These are phyloP conservation scores for Porcisia hertigi DNA, from an alignment of 208 protist genomes.

Conservation along the genomic window DNA sequence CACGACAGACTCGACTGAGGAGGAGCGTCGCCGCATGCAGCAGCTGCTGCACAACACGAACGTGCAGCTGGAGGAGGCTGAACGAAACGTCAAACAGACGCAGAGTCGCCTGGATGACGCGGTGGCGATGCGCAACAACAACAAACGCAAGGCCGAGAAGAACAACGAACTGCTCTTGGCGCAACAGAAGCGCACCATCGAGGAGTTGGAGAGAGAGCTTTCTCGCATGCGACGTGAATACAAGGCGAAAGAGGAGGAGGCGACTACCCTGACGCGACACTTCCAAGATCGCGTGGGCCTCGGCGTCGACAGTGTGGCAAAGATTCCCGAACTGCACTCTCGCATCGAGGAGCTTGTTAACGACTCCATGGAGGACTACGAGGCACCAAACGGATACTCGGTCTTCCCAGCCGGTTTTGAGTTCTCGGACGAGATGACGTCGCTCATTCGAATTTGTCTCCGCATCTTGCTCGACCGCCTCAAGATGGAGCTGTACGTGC, in stretches of 20 bases:
- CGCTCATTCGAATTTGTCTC: conserved; percentile 66
- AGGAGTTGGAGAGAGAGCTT: conserved; percentile 39
- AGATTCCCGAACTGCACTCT: conserved; percentile 42
- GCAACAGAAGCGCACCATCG: conserved; percentile 51
- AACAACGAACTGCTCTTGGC: conserved; percentile 52
- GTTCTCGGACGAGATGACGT: conserved; percentile 62
- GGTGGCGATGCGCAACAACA: conserved; percentile 32
- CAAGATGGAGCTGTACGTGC: conserved; percentile 77
- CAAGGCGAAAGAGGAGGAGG: conserved; percentile 51
- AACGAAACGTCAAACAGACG: conserved; percentile 33
- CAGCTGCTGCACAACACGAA: conserved; percentile 39
- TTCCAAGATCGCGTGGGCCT: conserved; percentile 40
- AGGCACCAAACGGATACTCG: conserved; percentile 42
- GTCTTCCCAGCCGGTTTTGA: conserved; percentile 65
- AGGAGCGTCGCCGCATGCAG: conserved; percentile 45
- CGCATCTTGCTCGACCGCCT: conserved; percentile 71
- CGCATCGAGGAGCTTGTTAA: conserved; percentile 64
- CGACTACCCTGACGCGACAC: conserved; percentile 44
- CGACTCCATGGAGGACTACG: conserved; percentile 38
- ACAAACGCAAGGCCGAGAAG: conserved; percentile 45
- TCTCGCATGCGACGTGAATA: conserved; percentile 38
- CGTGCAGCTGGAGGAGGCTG: conserved; percentile 40
- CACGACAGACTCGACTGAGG: conserved; percentile 29
- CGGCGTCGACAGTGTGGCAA: conserved; percentile 24
- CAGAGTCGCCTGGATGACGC: conserved; percentile 35